Percentiles rank a stretch among this genome's conserved stretches.
Conservation (phyloP, 768 basidiomycete genomes). For the Sporobolomyces phaffii region DNA sequence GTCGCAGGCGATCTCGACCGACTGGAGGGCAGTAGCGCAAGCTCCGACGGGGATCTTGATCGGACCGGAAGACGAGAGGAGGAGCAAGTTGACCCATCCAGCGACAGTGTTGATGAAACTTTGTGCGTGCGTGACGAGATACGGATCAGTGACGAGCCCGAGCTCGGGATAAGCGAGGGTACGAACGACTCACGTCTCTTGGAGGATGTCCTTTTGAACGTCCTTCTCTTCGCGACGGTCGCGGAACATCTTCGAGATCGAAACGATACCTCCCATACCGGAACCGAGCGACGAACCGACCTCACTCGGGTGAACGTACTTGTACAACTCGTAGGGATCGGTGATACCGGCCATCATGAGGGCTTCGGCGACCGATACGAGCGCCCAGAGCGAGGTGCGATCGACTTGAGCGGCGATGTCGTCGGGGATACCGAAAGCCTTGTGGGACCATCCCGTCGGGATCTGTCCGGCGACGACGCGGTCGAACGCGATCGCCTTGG, state of each 20-base stretch:
- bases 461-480: slow-evolving; percentile 92
- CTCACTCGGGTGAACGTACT: slow-evolving; percentile 92
- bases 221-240: slow-evolving; percentile 97
- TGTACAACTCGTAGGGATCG: slow-evolving; percentile 95
- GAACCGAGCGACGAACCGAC: slow-evolving; percentile 90
- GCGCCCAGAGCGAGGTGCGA: slow-evolving; percentile 85
- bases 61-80: slow-evolving; percentile 92
- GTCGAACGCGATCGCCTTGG: slow-evolving; percentile 91
- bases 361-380: slow-evolving; percentile 89
- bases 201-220: slow-evolving; percentile 94
- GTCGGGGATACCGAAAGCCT: slow-evolving; percentile 90
- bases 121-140: no score
- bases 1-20: slow-evolving; percentile 95
- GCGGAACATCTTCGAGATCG: slow-evolving; percentile 90
- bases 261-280: slow-evolving; percentile 85
- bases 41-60: slow-evolving; percentile 99
- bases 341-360: slow-evolving; percentile 95
- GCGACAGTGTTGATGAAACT: slow-evolving; percentile 99
- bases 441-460: slow-evolving; percentile 94
- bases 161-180: no score
- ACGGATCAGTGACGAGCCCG: no score
- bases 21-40: slow-evolving; percentile 96
- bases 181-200: slow-evolving; percentile 75
- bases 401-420: slow-evolving; percentile 94
- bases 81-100: slow-evolving; percentile 91